Evolutionary conservation across 805 yeast genomes (phyloP), one percentile per base, ranked within the genome.

Genomic region (Phaffomyces thermotolerans): DNA sequence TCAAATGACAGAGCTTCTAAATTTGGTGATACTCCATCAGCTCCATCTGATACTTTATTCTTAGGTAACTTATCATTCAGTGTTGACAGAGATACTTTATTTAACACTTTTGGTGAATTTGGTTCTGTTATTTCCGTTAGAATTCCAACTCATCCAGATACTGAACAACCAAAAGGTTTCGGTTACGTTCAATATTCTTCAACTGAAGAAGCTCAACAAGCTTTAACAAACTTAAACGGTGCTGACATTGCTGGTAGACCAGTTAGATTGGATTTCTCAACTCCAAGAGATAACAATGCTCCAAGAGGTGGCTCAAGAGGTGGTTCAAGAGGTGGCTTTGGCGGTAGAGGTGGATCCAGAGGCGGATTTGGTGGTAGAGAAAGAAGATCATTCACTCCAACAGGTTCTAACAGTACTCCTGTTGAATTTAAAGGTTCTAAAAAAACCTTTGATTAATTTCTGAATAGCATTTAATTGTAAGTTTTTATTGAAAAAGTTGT

Each of bases 141-240:
- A 75, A 73, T 93, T 55, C 99, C 99, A 67, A 91, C 98, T 36
- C 95, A 93, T 72, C 97, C 96, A 62, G 98, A 91, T 68, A 90
- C 98, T 53, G 95, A 89, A 67, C 96, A 91, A 73, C 95, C 95
- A 68, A 93, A 93, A 79, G 99, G 99, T 56, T 93, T 93, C 72
- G 99, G 98, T 54, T 93, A 93, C 69, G 96, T 91, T 46, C 98
- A 93, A 72, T 91, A 78, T 64, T 73, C 84, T 37, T 75, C 83
- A 46, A 73, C 85, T 52, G 98, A 90, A 37, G 95, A 87, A 66
- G 97, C 99, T 56, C 78, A 82, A 68, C 77, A 81, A 49, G 98
- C 98, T 44, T 70, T 85, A 51, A 88, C 83, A 52, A 90, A 84
- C 45, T 68, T 89, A 69, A 85, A 87, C 66, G 98, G 98, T 64